Percentiles rank a stretch among this genome's conserved stretches.
These are phyloP conservation scores for Ustulina deusta DNA, from an alignment of 2,329 filamentous ascomycete species.

Conservation along the genomic window DNA sequence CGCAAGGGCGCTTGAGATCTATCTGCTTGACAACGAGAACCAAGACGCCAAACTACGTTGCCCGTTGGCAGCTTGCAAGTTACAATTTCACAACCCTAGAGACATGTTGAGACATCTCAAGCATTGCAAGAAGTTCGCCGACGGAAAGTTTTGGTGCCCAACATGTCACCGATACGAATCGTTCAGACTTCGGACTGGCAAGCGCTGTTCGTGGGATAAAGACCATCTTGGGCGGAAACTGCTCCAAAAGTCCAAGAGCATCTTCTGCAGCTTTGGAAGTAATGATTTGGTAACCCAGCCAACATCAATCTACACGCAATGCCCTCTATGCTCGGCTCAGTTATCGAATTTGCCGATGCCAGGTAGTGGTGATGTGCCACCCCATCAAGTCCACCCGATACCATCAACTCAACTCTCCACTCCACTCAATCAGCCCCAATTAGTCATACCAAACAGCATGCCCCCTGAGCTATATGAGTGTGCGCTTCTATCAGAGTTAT, in stretches of 20 bases:
- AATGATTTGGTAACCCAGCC: not conserved
- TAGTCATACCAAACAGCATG: not conserved
- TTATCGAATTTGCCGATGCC: not conserved
- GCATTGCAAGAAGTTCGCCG: constrained; percentile 32
- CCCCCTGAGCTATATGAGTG: not conserved
- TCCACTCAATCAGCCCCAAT: not conserved
- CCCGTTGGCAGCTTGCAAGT: constrained; percentile 35
- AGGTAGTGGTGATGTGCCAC: not conserved
- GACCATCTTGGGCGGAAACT: constrained; percentile 15
- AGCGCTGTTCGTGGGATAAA: constrained; percentile 40
- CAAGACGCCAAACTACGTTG: constrained; percentile 29
- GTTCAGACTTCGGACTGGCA: constrained; percentile 32
- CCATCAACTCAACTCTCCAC: not conserved
- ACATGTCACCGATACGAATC: constrained; percentile 26
- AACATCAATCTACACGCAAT: not conserved
- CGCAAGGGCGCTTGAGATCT: constrained; percentile 36
- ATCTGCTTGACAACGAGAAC: constrained; percentile 32
- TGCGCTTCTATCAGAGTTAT: not conserved
- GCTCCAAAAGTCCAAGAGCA: constrained; percentile 8
- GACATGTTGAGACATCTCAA: constrained; percentile 44
- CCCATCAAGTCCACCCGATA: not conserved
- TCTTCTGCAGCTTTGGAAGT: constrained; percentile 6
- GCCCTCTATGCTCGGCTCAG: not conserved
- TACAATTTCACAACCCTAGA: constrained; percentile 26
- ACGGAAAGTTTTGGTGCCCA: constrained; percentile 39